Evolutionary conservation across 352 stramenopile species (phyloP).

Genomic region (Pythium brassicae): DNA sequence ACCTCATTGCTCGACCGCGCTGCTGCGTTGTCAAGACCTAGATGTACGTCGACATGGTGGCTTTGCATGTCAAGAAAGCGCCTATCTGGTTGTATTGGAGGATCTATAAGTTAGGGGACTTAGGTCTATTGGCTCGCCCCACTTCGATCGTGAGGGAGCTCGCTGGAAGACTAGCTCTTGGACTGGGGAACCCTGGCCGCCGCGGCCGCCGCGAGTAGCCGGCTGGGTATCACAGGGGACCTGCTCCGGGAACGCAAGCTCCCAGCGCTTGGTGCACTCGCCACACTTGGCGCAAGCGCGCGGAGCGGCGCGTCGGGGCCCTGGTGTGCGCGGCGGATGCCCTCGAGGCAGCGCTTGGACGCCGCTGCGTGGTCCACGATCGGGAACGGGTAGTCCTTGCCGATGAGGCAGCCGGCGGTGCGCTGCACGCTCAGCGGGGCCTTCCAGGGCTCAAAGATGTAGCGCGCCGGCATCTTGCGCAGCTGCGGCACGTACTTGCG

Average conservation of each 20-base stretch:
- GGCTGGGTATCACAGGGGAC: neutral
- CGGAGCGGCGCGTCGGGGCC: neutral
- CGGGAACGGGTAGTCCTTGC: slow-evolving; percentile 93
- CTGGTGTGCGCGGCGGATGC: slow-evolving; percentile 65
- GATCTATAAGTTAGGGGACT: too few relatives aligned
- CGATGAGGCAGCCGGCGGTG: slow-evolving; percentile 82
- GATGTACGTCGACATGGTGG: too few relatives aligned
- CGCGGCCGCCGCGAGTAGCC: neutral
- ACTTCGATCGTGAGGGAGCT: neutral
- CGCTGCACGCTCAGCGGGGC: slow-evolving; percentile 86
- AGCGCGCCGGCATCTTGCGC: slow-evolving; percentile 89
- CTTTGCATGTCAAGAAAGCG: too few relatives aligned
- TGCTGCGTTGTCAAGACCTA: too few relatives aligned
- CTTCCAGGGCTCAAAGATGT: slow-evolving; percentile 98
- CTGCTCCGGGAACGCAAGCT: neutral
- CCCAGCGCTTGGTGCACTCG: neutral
- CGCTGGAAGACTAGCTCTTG: neutral
- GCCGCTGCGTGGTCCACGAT: slow-evolving; percentile 92
- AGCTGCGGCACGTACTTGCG: slow-evolving; percentile 91
- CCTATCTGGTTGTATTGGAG: too few relatives aligned
- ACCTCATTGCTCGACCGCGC: too few relatives aligned
- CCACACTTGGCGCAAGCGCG: neutral
- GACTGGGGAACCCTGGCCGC: neutral
- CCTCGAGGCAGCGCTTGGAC: slow-evolving; percentile 89
- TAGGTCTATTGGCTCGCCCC: neutral